A percentile compares a stretch with the other conserved stretches of the same genome.
phyloP scores from a whole-genome alignment of 108 stramenopile genomes.

The Fistulifera solaris region DNA sequence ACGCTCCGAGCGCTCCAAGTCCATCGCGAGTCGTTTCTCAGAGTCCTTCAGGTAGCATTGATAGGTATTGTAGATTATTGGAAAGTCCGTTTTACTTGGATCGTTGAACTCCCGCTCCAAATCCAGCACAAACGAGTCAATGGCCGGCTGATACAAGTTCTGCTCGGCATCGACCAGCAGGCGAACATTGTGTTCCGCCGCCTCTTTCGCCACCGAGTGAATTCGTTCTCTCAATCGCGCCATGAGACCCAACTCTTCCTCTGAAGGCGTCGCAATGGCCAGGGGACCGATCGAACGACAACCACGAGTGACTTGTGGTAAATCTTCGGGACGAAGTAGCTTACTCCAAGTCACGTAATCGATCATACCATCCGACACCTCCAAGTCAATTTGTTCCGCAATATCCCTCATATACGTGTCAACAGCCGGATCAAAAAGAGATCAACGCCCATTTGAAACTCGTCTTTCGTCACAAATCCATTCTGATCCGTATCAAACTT shows the following conservation, averaged over 20 bases:
- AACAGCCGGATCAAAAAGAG: constrained; percentile 17
- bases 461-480: constrained; percentile 50
- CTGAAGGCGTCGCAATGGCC: constrained; percentile 55
- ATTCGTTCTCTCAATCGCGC: constrained; percentile 60
- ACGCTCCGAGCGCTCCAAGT: constrained; percentile 79
- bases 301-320: constrained; percentile 34
- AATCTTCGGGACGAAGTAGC: constrained; percentile 37
- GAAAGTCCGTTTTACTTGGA: constrained; percentile 24
- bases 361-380: constrained; percentile 25
- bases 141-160: constrained; percentile 90
- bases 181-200: constrained; percentile 50
- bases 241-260: constrained; percentile 78
- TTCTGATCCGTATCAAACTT: constrained; percentile 47
- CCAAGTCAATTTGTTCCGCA: constrained; percentile 41
- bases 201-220: constrained; percentile 58
- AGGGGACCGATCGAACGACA: constrained; percentile 67
- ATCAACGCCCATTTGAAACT: constrained; percentile 42
- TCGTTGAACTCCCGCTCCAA: constrained; percentile 75
- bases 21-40: constrained; percentile 44
- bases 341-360: constrained; percentile 82
- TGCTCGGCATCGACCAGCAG: constrained; percentile 98
- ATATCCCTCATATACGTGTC: constrained; percentile 27
- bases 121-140: constrained; percentile 78
- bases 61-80: constrained; percentile 86
- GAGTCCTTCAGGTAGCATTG: constrained; percentile 93